Evolutionary conservation across 192 early-diverging fungal genomes (phyloP).

Genomic region (Haplosporangium gracile): DNA sequence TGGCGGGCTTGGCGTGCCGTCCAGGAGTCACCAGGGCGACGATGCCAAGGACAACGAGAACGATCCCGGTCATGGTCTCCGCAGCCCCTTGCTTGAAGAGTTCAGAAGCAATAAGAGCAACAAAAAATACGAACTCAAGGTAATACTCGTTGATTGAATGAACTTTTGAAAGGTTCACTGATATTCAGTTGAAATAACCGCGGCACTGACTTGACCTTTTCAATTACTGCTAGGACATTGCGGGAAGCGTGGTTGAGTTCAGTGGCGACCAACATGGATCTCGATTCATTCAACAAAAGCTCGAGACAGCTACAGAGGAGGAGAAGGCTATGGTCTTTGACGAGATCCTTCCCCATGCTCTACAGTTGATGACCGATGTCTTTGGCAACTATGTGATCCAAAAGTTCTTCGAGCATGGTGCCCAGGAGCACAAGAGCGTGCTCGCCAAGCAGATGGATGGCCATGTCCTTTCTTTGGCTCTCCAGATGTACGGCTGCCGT

Average conservation of each 20-base stretch:
- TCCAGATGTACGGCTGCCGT: constrained; percentile 99
- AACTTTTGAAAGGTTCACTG: background rate
- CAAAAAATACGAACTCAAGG: constrained; percentile 92
- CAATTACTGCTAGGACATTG: constrained; percentile 78
- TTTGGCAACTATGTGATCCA: constrained; percentile 99
- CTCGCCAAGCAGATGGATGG: constrained; percentile 95
- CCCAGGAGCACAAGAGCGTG: constrained; percentile 89
- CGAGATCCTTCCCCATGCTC: constrained; percentile 87
- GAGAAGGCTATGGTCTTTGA: constrained; percentile 97
- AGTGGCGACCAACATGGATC: constrained; percentile 98
- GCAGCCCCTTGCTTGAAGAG: constrained; percentile 91
- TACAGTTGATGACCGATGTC: constrained; percentile 97
- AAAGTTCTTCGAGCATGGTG: constrained; percentile 99
- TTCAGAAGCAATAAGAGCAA: constrained; percentile 93
- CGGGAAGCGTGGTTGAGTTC: constrained; percentile 93
- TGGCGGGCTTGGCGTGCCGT: background rate
- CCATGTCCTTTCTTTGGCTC: constrained; percentile 89
- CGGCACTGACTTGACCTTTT: background rate
- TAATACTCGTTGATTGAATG: constrained; percentile 26
- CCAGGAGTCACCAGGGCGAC: constrained; percentile 14
- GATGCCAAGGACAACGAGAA: constrained; percentile 28
- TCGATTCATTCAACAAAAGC: constrained; percentile 97
- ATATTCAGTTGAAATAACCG: too few relatives aligned
- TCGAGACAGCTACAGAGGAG: constrained; percentile 90
- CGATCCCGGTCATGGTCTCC: constrained; percentile 73